phyloP scores from a whole-genome alignment of 768 basidiomycete species.

The Tephrocybe sp. region DNA sequence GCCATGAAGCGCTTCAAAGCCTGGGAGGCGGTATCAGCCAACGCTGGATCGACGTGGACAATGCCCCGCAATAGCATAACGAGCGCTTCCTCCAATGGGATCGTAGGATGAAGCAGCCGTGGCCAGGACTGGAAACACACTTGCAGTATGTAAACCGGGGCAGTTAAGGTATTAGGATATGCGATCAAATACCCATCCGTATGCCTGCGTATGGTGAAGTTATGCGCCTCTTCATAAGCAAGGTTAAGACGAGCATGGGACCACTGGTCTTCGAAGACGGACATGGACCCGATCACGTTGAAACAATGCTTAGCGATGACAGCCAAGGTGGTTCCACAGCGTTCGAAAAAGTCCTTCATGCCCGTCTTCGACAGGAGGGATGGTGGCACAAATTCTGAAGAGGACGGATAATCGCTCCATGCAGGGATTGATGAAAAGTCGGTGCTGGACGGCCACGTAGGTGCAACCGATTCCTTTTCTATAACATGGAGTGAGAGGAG shows the following conservation, averaged over 20 bases:
- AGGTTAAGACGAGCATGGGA: slow-evolving; percentile 55
- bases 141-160: slow-evolving; percentile 70
- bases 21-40: slow-evolving; percentile 64
- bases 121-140: slow-evolving; percentile 85
- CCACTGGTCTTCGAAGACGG: slow-evolving; percentile 86
- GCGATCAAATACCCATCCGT: slow-evolving; percentile 56
- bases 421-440: slow-evolving; percentile 61
- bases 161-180: slow-evolving; percentile 57
- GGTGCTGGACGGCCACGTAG: slow-evolving; percentile 74
- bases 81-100: slow-evolving; percentile 57
- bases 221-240: slow-evolving; percentile 68
- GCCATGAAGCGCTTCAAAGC: slow-evolving; percentile 74
- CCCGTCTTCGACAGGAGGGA: slow-evolving; percentile 58
- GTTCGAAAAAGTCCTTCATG: slow-evolving; percentile 71
- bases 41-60: slow-evolving; percentile 78
- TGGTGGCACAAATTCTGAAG: slow-evolving; percentile 59
- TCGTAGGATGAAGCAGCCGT: slow-evolving; percentile 61
- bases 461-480: slow-evolving; percentile 67
- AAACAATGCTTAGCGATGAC: slow-evolving; percentile 57
- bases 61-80: slow-evolving; percentile 80
- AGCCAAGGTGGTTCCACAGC: slow-evolving; percentile 54
- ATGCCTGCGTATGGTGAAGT: slow-evolving; percentile 66
- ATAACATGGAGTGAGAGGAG: slow-evolving; percentile 67
- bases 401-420: slow-evolving; percentile 67
- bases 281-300: slow-evolving; percentile 69